Conservation (phyloP, 2,329 filamentous ascomycete species). For the Colletotrichum sp. region DNA sequence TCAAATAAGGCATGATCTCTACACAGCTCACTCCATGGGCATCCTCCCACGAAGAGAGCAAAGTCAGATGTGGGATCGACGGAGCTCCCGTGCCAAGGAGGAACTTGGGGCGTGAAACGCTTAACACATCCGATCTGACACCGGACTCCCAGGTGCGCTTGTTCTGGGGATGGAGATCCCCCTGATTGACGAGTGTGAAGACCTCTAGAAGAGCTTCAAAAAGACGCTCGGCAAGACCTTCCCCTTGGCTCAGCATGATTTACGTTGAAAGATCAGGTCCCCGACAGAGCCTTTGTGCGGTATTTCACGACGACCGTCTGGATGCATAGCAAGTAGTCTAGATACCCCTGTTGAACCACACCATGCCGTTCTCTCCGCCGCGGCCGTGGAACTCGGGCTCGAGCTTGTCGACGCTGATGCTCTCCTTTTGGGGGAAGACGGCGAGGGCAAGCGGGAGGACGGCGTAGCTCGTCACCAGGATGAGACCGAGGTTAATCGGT, state of each 20-base stretch:
- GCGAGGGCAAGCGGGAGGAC: constrained; percentile 89
- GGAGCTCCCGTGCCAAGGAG: background rate
- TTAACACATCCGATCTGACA: constrained; percentile 7
- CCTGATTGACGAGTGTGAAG: background rate
- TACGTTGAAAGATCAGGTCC: background rate
- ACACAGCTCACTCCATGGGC: background rate
- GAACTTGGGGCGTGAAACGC: constrained; percentile 10
- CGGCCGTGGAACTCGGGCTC: constrained; percentile 87
- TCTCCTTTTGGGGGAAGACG: constrained; percentile 91
- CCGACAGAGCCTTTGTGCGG: background rate
- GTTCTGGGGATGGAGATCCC: background rate
- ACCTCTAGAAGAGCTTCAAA: background rate
- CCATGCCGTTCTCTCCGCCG: constrained; percentile 79
- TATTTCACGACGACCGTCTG: background rate
- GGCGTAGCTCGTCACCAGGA: constrained; percentile 84
- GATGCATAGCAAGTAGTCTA: constrained; percentile 38
- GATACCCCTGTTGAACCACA: constrained; percentile 97
- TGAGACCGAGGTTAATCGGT: constrained; percentile 86
- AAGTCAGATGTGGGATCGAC: background rate
- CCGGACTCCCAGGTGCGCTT: constrained; percentile 3
- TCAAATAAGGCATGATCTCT: background rate
- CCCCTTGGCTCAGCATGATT: background rate
- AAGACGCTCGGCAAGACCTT: background rate
- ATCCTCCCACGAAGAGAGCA: background rate
- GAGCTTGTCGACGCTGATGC: constrained; percentile 74